These are phyloP conservation scores for Colletotrichum falcatum DNA, from an alignment of 2,329 filamentous ascomycete genomes.

Conservation along the genomic window DNA sequence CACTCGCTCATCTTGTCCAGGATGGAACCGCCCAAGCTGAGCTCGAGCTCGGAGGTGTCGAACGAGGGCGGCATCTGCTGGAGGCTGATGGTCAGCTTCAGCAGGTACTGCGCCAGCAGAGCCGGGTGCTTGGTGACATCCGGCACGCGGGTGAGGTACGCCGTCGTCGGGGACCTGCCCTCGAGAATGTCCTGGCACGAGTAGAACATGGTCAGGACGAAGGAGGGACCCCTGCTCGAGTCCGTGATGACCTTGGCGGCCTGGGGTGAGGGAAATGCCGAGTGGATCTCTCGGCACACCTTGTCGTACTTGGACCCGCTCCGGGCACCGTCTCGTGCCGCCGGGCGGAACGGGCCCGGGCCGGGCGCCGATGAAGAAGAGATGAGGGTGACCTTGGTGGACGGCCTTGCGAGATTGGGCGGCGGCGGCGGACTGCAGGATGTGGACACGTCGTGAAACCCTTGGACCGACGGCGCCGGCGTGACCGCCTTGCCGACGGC, in stretches of 20 bases:
- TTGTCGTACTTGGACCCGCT: constrained; percentile 36
- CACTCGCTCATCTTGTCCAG: constrained; percentile 49
- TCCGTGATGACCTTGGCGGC: constrained; percentile 33
- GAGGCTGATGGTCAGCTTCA: constrained; percentile 59
- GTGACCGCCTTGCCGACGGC: constrained; percentile 21
- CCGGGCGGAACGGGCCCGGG: background rate
- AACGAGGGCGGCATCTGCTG: constrained; percentile 57
- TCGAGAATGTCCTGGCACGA: constrained; percentile 48
- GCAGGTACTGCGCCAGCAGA: constrained; percentile 59
- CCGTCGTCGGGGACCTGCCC: constrained; percentile 47
- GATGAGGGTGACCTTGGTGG: constrained; percentile 42
- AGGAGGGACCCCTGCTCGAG: constrained; percentile 44
- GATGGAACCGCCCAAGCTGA: constrained; percentile 45
- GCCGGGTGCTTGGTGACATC: constrained; percentile 57
- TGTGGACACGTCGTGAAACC: constrained; percentile 53
- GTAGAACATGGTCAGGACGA: constrained; percentile 47
- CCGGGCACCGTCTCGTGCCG: background rate
- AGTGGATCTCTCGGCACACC: constrained; percentile 29
- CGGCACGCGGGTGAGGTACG: constrained; percentile 48
- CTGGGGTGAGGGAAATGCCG: constrained; percentile 20
- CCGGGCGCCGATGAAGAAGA: constrained; percentile 8
- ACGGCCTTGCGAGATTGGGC: constrained; percentile 30
- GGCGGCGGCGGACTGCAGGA: constrained; percentile 46
- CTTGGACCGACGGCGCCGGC: constrained; percentile 45
- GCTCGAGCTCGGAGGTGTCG: constrained; percentile 46